Percentiles rank a stretch among this genome's conserved stretches.
phyloP scores from a whole-genome alignment of 768 basidiomycete genomes.

The Mycena polygramma region DNA sequence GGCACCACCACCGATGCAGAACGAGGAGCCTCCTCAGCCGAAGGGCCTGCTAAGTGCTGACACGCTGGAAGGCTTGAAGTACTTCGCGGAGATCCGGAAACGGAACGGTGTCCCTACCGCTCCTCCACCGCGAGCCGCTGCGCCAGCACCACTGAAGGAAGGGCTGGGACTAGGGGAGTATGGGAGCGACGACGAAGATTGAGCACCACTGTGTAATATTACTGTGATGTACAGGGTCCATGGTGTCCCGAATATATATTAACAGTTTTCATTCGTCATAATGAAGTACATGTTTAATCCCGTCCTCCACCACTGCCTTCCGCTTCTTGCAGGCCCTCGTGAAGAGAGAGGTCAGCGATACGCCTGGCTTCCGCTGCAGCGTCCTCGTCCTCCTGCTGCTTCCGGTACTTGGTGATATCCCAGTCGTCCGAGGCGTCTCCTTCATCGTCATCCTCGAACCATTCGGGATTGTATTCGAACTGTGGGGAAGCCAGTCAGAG shows the following conservation, averaged over 20 bases:
- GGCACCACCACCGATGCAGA: slow-evolving; percentile 43
- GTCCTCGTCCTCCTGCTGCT: slow-evolving; percentile 73
- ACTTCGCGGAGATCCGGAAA: slow-evolving; percentile 90
- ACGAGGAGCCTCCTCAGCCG: slow-evolving; percentile 52
- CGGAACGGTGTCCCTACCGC: slow-evolving; percentile 60
- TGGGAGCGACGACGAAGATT: slow-evolving; percentile 78
- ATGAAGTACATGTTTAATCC: slow-evolving; percentile 24
- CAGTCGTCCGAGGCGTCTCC: slow-evolving; percentile 65
- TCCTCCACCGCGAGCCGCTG: slow-evolving; percentile 44
- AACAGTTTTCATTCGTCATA: not conserved
- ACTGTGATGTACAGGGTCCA: slow-evolving; percentile 10
- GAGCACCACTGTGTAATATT: slow-evolving; percentile 36
- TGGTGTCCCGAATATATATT: slow-evolving; percentile 14
- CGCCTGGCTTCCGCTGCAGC: slow-evolving; percentile 64
- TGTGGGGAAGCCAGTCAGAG: slow-evolving; percentile 44
- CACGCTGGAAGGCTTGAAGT: slow-evolving; percentile 90
- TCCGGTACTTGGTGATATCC: slow-evolving; percentile 73
- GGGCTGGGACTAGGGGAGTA: slow-evolving; percentile 80
- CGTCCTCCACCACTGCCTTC: slow-evolving; percentile 48
- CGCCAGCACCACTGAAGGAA: slow-evolving; percentile 50
- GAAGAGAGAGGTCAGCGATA: slow-evolving; percentile 60
- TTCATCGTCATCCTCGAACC: slow-evolving; percentile 86
- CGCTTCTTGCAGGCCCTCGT: slow-evolving; percentile 46
- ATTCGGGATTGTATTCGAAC: slow-evolving; percentile 97
- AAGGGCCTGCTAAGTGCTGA: slow-evolving; percentile 83